Evolutionary conservation across 257 asterid species (phyloP), one percentile per base, ranked within the genome.

Genomic region (Cordia subcordata): DNA sequence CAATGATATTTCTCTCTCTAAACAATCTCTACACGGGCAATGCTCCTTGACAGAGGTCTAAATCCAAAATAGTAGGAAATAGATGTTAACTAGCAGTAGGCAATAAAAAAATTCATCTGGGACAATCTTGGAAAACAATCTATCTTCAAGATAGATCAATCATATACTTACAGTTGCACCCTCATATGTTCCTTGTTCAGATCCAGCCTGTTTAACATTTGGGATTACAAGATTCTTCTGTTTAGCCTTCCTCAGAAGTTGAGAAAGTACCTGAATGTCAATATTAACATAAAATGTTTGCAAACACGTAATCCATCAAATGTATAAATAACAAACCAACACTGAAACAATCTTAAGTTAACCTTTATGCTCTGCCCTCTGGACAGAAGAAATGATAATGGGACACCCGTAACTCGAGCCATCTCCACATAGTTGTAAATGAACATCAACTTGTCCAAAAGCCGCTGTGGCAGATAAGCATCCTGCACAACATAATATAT

Each of bases 371-470:
- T 88, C 85, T 92, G 99, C 67, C 99, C 99, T 73, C 96, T 80
- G 61, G 99, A 82, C 50, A 92, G 90, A 60, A 92, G 95, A 77
- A 92, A 92, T 21, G 96, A 88, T 67, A 92, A 81, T 47, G 99
- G 99, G 66, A 92, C 99, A 64, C 99, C 99, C n/a, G 99, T 92
- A 50, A 92, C 99, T 73, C 99, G 92, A 77, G 99, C 99, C 99
- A 92, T 92, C 84, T 92, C 99, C 73, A 92, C 95, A 73, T 88
- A 92, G 72, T 92, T 92, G 77, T 92, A 92, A 50, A 92, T 71
- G 66, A 75, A 80, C 99, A 92, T 92, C 77, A 92, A 77, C 82
- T 92, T 92, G 72, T 92, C 99, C 86, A 92, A 76, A 58, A 92
- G 93, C 51, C 99, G 92, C 68, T 92, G 99, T 32, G 99, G 99